These are phyloP conservation scores for Erigeron canadensis DNA, from an alignment of 129 eudicot species.

Conservation along the genomic window DNA sequence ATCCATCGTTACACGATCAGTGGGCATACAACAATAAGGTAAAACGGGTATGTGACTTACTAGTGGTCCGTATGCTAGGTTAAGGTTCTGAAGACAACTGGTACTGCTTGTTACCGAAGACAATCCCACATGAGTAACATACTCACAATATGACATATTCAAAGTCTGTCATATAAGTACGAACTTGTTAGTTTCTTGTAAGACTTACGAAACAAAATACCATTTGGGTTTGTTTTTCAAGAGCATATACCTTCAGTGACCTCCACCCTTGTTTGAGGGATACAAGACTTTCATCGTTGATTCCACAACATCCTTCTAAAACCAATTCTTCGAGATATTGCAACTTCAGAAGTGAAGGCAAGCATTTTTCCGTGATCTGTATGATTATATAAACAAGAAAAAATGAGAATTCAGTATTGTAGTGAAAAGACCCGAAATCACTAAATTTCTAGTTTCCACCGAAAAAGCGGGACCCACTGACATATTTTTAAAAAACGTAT, in stretches of 20 bases:
- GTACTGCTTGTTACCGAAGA: slow-evolving; percentile 60
- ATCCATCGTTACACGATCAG: neutral
- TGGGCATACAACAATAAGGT: neutral
- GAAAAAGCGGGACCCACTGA: slow-evolving; percentile 9
- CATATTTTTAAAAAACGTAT: neutral
- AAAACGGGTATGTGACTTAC: slow-evolving; percentile 42
- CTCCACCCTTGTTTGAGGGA: slow-evolving; percentile 67
- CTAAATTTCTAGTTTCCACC: neutral
- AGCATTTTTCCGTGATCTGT: slow-evolving; percentile 79
- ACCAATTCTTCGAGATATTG: slow-evolving; percentile 73
- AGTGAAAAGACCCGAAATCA: slow-evolving; percentile 6
- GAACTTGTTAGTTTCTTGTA: slow-evolving; percentile 22
- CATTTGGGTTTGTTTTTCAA: neutral
- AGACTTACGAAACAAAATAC: neutral
- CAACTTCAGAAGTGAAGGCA: slow-evolving; percentile 63
- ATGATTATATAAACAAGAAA: slow-evolving; percentile 20
- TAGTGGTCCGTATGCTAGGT: slow-evolving; percentile 73
- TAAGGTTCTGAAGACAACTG: slow-evolving; percentile 57
- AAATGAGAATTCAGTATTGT: slow-evolving; percentile 22
- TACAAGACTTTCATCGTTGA: slow-evolving; percentile 71
- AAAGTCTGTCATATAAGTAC: slow-evolving; percentile 52
- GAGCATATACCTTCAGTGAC: slow-evolving; percentile 64
- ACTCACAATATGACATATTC: slow-evolving; percentile 77
- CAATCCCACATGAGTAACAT: slow-evolving; percentile 68
- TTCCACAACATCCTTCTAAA: slow-evolving; percentile 88